A percentile compares a stretch with the other conserved stretches of the same genome.
phyloP scores from a whole-genome alignment of 2,329 filamentous ascomycete species.

The Moelleriella libera region DNA sequence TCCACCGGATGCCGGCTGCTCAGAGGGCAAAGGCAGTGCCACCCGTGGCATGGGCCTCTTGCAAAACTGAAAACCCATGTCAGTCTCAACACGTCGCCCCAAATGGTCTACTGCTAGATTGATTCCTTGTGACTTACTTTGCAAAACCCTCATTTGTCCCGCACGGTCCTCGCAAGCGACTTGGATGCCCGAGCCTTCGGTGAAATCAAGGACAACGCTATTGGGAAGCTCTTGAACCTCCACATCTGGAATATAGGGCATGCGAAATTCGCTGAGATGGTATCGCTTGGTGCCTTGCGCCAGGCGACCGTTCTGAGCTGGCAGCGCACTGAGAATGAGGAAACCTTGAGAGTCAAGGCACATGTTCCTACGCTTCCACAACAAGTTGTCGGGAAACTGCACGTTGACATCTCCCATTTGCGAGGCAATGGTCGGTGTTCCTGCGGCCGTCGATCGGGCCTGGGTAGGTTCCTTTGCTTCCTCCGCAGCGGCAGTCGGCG shows the following conservation, averaged over 20 bases:
- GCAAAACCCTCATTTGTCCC: slow-evolving; percentile 40
- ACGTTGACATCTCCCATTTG: slow-evolving; percentile 87
- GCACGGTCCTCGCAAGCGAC: slow-evolving; percentile 49
- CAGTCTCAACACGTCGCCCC: background rate
- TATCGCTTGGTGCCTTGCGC: slow-evolving; percentile 54
- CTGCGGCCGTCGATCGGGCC: slow-evolving; percentile 14
- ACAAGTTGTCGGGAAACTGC: slow-evolving; percentile 86
- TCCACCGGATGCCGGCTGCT: background rate
- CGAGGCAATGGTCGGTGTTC: slow-evolving; percentile 34
- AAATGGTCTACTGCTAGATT: background rate
- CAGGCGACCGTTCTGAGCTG: slow-evolving; percentile 36
- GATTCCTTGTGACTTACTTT: slow-evolving; percentile 26
- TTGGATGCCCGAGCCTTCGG: slow-evolving; percentile 47
- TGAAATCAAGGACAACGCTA: slow-evolving; percentile 52
- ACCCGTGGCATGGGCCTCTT: slow-evolving; percentile 21
- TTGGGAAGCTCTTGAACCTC: slow-evolving; percentile 88
- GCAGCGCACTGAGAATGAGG: slow-evolving; percentile 56
- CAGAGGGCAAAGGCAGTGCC: slow-evolving; percentile 17
- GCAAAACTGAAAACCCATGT: slow-evolving; percentile 13
- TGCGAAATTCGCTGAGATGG: slow-evolving; percentile 71
- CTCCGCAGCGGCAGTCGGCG: slow-evolving; percentile 32
- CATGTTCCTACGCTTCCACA: slow-evolving; percentile 91
- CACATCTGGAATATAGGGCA: slow-evolving; percentile 71
- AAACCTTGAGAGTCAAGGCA: slow-evolving; percentile 74
- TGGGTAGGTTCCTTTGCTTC: slow-evolving; percentile 16